phyloP scores from a whole-genome alignment of 306 rosid species.

The Alnus glutinosa region DNA sequence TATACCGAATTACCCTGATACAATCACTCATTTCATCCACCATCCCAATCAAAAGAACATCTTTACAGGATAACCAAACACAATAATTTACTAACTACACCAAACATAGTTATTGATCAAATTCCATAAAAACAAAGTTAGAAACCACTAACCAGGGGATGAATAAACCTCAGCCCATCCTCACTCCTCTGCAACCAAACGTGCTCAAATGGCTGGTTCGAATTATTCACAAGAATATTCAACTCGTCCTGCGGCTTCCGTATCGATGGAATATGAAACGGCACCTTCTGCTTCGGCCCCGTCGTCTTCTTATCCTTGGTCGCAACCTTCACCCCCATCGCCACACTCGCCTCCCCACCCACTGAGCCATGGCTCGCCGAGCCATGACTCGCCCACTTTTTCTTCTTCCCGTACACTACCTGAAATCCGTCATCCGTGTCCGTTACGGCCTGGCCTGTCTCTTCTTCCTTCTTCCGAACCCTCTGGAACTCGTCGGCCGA shows the following conservation, averaged over 20 bases:
- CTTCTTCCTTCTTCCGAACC: conserved; percentile 50
- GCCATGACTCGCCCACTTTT: conserved; percentile 32
- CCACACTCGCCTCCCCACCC: conserved; percentile 23
- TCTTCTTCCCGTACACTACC: conserved; percentile 64
- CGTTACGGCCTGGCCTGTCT: conserved; percentile 34
- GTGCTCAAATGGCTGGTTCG: conserved; percentile 75
- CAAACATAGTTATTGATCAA: background rate
- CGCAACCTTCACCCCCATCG: conserved; percentile 51
- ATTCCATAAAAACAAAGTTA: background rate
- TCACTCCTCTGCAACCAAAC: conserved; percentile 88
- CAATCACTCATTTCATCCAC: background rate
- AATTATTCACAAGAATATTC: conserved; percentile 64
- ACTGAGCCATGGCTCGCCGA: conserved; percentile 16
- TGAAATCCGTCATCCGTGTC: conserved; percentile 64
- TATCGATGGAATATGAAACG: conserved; percentile 85
- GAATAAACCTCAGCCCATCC: conserved; percentile 61
- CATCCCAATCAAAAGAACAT: background rate
- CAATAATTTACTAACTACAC: background rate
- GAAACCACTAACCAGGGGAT: conserved; percentile 77
- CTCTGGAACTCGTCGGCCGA: conserved; percentile 63
- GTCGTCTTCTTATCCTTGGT: conserved; percentile 50
- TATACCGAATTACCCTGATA: too few relatives aligned
- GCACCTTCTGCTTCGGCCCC: conserved; percentile 64
- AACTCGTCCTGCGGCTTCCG: conserved; percentile 80
- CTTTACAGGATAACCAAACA: background rate